These are phyloP conservation scores for Huntiella abstrusa DNA, from an alignment of 2,329 filamentous ascomycete species.

Conservation along the genomic window DNA sequence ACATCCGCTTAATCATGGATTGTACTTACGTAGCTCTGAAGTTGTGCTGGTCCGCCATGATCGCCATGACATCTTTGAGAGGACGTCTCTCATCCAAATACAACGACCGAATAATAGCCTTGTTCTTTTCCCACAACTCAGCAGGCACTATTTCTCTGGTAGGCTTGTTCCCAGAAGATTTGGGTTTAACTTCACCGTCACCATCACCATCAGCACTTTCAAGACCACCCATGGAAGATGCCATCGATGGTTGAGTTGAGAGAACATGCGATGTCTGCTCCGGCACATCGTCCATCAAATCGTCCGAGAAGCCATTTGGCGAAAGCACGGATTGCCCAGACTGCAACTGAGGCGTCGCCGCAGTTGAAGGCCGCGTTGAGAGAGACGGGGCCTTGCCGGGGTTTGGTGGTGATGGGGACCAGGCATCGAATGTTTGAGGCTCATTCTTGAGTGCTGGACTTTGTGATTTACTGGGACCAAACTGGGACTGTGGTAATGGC, in stretches of 20 bases:
- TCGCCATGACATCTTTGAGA: slow-evolving; percentile 32
- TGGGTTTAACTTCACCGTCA: background rate
- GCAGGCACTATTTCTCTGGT: slow-evolving; percentile 25
- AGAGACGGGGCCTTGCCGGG: slow-evolving; percentile 21
- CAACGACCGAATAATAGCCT: slow-evolving; percentile 25
- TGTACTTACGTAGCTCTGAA: slow-evolving; percentile 30
- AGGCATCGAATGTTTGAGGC: slow-evolving; percentile 16
- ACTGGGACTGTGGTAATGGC: slow-evolving; percentile 3
- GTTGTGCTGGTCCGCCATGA: slow-evolving; percentile 29
- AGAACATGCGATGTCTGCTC: slow-evolving; percentile 1
- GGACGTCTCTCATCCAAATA: slow-evolving; percentile 31
- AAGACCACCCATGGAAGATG: background rate
- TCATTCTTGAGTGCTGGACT: background rate
- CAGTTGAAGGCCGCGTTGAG: slow-evolving; percentile 10
- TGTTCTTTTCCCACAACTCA: slow-evolving; percentile 29
- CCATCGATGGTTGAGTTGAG: background rate
- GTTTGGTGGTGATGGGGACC: slow-evolving; percentile 22
- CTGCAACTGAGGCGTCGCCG: slow-evolving; percentile 11
- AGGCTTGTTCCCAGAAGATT: slow-evolving; percentile 5
- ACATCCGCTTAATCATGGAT: background rate
- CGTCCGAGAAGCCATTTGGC: background rate
- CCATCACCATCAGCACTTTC: background rate
- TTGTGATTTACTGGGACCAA: background rate
- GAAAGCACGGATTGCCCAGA: slow-evolving; percentile 7
- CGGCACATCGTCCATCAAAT: slow-evolving; percentile 13